Conservation (phyloP, 768 basidiomycete genomes). For the Boletus tomentosulus region DNA sequence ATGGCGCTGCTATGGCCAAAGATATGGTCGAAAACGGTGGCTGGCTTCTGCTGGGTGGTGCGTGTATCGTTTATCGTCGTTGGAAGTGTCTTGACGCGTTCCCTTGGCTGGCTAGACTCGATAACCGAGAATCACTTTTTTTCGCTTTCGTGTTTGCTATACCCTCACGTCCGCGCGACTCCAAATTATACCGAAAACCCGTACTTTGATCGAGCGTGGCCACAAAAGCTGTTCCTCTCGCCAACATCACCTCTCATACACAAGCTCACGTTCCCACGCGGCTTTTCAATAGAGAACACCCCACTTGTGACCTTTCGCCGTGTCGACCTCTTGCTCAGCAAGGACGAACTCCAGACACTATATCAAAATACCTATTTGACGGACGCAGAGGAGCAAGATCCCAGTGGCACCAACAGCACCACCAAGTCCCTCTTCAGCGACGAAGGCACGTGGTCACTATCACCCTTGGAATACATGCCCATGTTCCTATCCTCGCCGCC, state of each 20-base stretch:
- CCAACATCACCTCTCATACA: slow-evolving; percentile 40
- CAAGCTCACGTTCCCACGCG: slow-evolving; percentile 41
- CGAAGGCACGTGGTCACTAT: slow-evolving; percentile 51
- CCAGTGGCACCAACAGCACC: slow-evolving; percentile 21
- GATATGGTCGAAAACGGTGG: slow-evolving; percentile 67
- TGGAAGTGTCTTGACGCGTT: not conserved
- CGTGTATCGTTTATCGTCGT: slow-evolving; percentile 15
- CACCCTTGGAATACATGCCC: slow-evolving; percentile 49
- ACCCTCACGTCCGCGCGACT: slow-evolving; percentile 63
- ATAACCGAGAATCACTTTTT: slow-evolving; percentile 74
- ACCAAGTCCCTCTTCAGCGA: slow-evolving; percentile 47
- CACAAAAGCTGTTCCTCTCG: slow-evolving; percentile 59
- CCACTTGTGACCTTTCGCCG: slow-evolving; percentile 65
- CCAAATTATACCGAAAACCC: slow-evolving; percentile 54
- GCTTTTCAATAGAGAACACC: slow-evolving; percentile 53
- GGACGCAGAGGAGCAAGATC: slow-evolving; percentile 15
- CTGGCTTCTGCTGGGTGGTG: slow-evolving; percentile 65
- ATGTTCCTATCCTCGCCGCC: slow-evolving; percentile 45
- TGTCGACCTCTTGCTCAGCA: slow-evolving; percentile 53
- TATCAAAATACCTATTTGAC: slow-evolving; percentile 30
- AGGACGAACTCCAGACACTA: slow-evolving; percentile 44
- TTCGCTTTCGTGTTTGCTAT: slow-evolving; percentile 61
- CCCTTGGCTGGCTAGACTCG: slow-evolving; percentile 42
- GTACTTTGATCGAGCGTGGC: slow-evolving; percentile 60
- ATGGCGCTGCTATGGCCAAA: slow-evolving; percentile 42